Percentiles rank a stretch among this genome's conserved stretches.
Conservation (phyloP, 495 filamentous ascomycete genomes). For the Penicillium paxilli region DNA sequence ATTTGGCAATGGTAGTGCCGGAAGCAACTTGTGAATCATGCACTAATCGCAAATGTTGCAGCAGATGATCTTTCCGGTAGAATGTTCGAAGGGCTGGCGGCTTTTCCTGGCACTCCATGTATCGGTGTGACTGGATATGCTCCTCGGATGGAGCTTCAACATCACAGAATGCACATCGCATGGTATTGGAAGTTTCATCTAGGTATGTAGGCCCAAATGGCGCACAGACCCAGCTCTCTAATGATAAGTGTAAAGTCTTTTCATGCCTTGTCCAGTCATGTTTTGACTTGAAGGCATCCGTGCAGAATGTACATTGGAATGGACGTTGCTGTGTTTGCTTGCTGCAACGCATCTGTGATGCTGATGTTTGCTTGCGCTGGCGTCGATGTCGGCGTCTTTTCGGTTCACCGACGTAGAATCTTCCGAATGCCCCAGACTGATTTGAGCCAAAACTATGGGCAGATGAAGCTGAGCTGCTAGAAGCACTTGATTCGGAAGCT, state of each 20-base stretch:
- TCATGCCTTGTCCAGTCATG: conserved; percentile 82
- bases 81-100: conserved; percentile 60
- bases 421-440: conserved; percentile 53
- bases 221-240: conserved; percentile 73
- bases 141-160: conserved; percentile 7
- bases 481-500: conserved; percentile 5
- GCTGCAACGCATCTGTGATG: conserved; percentile 11
- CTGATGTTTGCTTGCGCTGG: neutral
- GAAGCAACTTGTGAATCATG: conserved; percentile 44
- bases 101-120: conserved; percentile 61
- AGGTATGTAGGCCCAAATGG: conserved; percentile 48
- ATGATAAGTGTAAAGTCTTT: conserved; percentile 69
- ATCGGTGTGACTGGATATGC: conserved; percentile 53
- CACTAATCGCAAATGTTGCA: conserved; percentile 72
- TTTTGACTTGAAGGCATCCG: conserved; percentile 73
- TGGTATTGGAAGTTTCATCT: neutral
- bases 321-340: conserved; percentile 10
- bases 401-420: conserved; percentile 26
- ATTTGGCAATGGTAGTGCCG: conserved; percentile 48
- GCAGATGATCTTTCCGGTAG: conserved; percentile 77
- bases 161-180: conserved; percentile 22
- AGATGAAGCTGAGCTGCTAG: conserved; percentile 40
- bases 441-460: conserved; percentile 46
- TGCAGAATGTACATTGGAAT: conserved; percentile 82
- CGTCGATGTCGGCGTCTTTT: neutral